Evolutionary conservation across 1,284 basidiomycete species (phyloP).

Genomic region (Malassezia globosa): DNA sequence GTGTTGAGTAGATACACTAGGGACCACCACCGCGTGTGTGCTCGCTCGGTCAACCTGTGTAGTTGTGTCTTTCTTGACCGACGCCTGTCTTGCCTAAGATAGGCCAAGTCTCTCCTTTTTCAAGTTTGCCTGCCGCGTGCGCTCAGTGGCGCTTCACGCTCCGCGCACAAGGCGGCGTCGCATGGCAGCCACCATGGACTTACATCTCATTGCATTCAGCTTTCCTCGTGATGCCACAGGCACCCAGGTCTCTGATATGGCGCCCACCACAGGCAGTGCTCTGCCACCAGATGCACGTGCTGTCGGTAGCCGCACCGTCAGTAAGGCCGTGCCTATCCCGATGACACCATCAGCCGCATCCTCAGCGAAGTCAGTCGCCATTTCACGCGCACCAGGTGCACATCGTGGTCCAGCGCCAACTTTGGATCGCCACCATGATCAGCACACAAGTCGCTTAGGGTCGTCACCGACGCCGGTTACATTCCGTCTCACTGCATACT

Average conservation of each 20-base stretch:
- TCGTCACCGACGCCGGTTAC: no score
- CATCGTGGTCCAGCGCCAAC: no score
- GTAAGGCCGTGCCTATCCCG: conserved; percentile 11
- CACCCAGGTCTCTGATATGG: not conserved
- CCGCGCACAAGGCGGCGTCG: conserved; percentile 6
- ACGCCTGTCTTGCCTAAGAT: not conserved
- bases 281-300: conserved; percentile 9
- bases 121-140: conserved; percentile 8
- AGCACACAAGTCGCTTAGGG: no score
- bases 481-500: not conserved
- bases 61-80: no score
- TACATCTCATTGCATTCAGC: conserved; percentile 12
- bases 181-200: conserved; percentile 11
- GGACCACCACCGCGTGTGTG: no score
- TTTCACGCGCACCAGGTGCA: conserved; percentile 1
- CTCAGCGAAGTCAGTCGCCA: no score
- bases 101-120: no score
- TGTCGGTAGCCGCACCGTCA: conserved; percentile 3
- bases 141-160: conserved; percentile 1
- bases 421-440: no score
- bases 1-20: no score
- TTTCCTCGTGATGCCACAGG: not conserved
- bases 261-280: not conserved
- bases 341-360: no score
- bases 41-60: not conserved